Evolutionary conservation across 495 filamentous ascomycete species (phyloP).

Genomic region (Podospora comata): DNA sequence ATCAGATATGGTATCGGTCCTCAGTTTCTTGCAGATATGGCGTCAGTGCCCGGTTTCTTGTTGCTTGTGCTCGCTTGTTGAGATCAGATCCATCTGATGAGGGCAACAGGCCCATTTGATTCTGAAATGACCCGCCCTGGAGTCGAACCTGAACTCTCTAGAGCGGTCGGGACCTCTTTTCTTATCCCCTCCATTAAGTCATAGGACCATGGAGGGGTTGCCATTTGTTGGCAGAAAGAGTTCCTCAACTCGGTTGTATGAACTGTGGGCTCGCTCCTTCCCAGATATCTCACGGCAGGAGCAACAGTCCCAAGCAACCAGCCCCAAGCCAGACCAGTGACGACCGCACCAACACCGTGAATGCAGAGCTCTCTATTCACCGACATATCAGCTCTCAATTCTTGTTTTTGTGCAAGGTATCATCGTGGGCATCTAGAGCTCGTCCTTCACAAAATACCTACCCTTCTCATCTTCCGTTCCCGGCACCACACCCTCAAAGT

Average conservation of each 20-base stretch:
- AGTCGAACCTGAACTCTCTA: neutral
- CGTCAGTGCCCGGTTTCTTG: too few species aligned
- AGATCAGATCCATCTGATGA: neutral
- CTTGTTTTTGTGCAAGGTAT: neutral
- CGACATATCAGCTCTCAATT: neutral
- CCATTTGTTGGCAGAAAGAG: neutral
- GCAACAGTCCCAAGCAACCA: neutral
- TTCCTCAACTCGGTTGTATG: neutral
- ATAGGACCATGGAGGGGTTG: neutral
- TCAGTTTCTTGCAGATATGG: too few species aligned
- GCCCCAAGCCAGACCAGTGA: neutral
- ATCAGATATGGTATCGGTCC: neutral
- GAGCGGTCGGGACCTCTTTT: neutral
- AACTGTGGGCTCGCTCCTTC: neutral
- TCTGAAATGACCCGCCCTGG: neutral
- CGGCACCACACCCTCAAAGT: conserved; percentile 38
- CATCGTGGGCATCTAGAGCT: conserved; percentile 18
- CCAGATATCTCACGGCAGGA: neutral
- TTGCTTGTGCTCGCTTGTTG: neutral
- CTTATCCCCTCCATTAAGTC: neutral
- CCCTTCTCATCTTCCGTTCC: neutral
- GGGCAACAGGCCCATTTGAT: neutral
- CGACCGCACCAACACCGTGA: neutral
- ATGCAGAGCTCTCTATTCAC: neutral
- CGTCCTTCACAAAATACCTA: conserved; percentile 21